Percentiles rank a stretch among this genome's conserved stretches.
phyloP scores from a whole-genome alignment of 1,284 basidiomycete genomes.

The Melampsora abietis-canadensis region DNA sequence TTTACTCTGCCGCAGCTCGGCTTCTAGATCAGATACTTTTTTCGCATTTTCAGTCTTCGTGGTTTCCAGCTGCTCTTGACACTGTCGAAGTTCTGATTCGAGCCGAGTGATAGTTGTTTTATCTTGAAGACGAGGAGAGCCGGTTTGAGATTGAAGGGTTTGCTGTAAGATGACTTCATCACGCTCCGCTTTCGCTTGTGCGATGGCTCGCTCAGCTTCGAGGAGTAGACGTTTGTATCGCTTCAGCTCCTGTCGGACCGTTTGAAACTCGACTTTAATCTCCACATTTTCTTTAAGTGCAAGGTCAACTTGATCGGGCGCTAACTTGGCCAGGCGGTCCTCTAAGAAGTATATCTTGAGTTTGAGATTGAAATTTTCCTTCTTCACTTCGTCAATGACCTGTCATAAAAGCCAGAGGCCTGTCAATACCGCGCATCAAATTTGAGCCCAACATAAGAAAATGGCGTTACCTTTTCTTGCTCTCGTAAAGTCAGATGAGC shows the following conservation, averaged over 20 bases:
- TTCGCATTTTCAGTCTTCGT: constrained; percentile 48
- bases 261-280: constrained; percentile 86
- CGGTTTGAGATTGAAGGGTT: constrained; percentile 1
- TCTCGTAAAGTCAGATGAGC: constrained; percentile 73
- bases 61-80: constrained; percentile 44
- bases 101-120: constrained; percentile 9
- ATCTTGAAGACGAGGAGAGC: constrained; percentile 3
- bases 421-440: background rate
- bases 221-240: constrained; percentile 81
- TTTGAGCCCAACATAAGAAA: background rate
- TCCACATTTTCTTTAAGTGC: constrained; percentile 89
- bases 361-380: constrained; percentile 91
- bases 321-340: constrained; percentile 74
- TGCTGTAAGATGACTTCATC: constrained; percentile 52
- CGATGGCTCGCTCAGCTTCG: constrained; percentile 75
- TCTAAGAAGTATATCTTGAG: constrained; percentile 89
- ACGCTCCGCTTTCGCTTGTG: constrained; percentile 62
- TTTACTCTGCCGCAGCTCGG: constrained; percentile 18
- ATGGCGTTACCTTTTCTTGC: constrained; percentile 74
- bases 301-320: constrained; percentile 84
- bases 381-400: constrained; percentile 90
- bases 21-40: constrained; percentile 14
- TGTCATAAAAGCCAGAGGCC: constrained; percentile 52
- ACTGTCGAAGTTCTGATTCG: constrained; percentile 53
- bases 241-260: constrained; percentile 86